Evolutionary conservation across 2,329 filamentous ascomycete species (phyloP), one percentile per base, ranked within the genome.

Genomic region (Neurospora crassa): DNA sequence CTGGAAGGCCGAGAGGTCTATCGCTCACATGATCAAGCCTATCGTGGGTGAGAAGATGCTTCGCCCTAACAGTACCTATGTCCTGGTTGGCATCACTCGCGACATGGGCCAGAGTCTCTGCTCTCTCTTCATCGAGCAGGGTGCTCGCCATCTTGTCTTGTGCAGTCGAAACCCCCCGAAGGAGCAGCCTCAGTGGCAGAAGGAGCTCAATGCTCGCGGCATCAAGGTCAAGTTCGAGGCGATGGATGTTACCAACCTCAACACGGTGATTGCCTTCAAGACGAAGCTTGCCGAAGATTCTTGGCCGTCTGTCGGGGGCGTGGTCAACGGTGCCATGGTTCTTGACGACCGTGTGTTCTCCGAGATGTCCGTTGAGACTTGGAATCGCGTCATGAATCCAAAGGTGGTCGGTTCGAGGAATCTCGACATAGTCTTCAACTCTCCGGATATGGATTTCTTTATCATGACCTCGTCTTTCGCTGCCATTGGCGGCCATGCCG

Each of bases 391-490:
- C 8, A 77, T 83, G 76, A 72, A 67, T 1, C 83, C 83, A 68
- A 84, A 84, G 76, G 79, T 81, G 0, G 43, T 79, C 1, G 82
- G 83, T 0, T 83, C 82, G 0, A 70, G 70, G 12, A 83, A 83
- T 68, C 79, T 84, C 0, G 79, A 83, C 72, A n/a, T 8, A 0
- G 79, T 78, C 2, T 84, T 84, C 71, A 37, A 73, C 18, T 72
- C 76, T 5, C 10, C 72, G 0, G 75, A 79, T 24, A 74, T 84
- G 43, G 82, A 83, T 12, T 84, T 84, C 75, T 84, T 84, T 76
- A 81, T 84, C 76, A 81, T 84, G 82, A 83, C 82, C 0, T 83
- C 82, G 6, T 83, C 82, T 0, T 84, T 84, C 69, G 82, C 83
- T 0, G 83, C 82, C 5, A 77, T 82, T 6, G 82, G 82, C 16